Evolutionary conservation across 164 flowering plant genomes (phyloP).

Genomic region (Umbilicus rupestris): DNA sequence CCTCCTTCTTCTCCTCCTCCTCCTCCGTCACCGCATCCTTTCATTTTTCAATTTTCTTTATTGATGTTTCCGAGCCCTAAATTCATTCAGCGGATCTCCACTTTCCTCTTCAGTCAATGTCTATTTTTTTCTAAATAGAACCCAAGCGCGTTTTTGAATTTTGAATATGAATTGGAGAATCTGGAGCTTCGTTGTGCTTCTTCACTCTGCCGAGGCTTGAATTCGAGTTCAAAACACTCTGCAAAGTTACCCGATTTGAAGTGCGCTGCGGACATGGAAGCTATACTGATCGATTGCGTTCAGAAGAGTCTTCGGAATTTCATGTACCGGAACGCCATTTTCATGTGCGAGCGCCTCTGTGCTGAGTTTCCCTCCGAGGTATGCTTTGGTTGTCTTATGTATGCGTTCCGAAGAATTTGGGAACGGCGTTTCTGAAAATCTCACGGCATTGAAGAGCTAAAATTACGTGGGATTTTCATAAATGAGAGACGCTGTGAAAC

Average conservation of each 20-base stretch:
- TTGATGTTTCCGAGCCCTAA: not conserved
- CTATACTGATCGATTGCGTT: slow-evolving; percentile 62
- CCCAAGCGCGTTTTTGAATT: not conserved
- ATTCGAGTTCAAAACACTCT: not conserved
- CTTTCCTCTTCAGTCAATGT: not conserved
- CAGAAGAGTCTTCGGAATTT: slow-evolving; percentile 70
- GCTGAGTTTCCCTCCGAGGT: slow-evolving; percentile 97
- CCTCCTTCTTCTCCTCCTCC: not conserved
- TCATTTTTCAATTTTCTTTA: not conserved
- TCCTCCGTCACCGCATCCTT: not conserved
- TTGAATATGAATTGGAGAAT: not conserved
- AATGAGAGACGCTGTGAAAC: no score
- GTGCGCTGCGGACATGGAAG: slow-evolving; percentile 43
- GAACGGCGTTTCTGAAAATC: no score
- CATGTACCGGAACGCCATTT: slow-evolving; percentile 78
- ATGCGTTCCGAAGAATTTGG: not conserved
- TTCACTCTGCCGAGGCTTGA: not conserved
- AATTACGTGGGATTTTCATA: no score
- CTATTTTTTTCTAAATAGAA: not conserved
- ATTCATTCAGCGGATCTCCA: not conserved
- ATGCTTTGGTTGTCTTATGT: not conserved
- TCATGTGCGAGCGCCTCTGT: slow-evolving; percentile 91
- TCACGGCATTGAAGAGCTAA: no score
- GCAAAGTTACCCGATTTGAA: not conserved
- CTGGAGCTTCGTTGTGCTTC: not conserved